Conservation (phyloP, 257 asterid species). For the Fraxinus excelsior region DNA sequence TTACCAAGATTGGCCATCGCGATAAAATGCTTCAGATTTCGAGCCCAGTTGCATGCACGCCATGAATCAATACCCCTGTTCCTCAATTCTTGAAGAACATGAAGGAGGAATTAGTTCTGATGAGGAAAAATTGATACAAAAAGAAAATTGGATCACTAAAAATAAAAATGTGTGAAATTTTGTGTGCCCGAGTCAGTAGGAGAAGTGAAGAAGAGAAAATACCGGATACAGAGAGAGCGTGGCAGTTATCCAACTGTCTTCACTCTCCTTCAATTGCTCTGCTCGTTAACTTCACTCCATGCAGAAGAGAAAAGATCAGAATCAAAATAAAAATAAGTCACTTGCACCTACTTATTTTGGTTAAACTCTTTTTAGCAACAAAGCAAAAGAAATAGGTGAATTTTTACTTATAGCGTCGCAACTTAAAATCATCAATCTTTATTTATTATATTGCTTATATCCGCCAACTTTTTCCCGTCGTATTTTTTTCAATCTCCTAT, state of each 20-base stretch:
- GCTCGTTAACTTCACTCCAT: constrained; percentile 8
- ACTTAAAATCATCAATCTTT: not conserved
- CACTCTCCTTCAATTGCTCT: constrained; percentile 35
- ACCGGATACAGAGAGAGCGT: constrained; percentile 7
- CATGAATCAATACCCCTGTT: constrained; percentile 33
- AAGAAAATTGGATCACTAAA: not conserved
- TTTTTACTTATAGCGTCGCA: not conserved
- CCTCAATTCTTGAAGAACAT: not conserved
- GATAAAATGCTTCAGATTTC: constrained; percentile 78
- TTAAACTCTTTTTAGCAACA: no score
- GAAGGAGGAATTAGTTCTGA: not conserved
- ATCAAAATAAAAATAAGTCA: not conserved
- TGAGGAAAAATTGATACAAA: not conserved
- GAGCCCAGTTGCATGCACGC: constrained; percentile 82
- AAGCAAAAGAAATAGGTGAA: no score
- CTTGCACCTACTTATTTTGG: not conserved
- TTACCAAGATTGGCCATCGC: constrained; percentile 80
- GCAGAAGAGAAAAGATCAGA: not conserved
- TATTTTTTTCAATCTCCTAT: no score
- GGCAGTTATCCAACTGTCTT: constrained; percentile 41
- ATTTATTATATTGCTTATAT: no score
- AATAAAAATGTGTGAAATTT: constrained; percentile 18
- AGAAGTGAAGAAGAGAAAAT: constrained; percentile 25
- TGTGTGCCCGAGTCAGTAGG: constrained; percentile 52
- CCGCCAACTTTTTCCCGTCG: no score